Percentiles rank a stretch among this genome's conserved stretches.
Evolutionary conservation across 345 rosid genomes (phyloP).

Genomic region (Xanthoceras sorbifolium): DNA sequence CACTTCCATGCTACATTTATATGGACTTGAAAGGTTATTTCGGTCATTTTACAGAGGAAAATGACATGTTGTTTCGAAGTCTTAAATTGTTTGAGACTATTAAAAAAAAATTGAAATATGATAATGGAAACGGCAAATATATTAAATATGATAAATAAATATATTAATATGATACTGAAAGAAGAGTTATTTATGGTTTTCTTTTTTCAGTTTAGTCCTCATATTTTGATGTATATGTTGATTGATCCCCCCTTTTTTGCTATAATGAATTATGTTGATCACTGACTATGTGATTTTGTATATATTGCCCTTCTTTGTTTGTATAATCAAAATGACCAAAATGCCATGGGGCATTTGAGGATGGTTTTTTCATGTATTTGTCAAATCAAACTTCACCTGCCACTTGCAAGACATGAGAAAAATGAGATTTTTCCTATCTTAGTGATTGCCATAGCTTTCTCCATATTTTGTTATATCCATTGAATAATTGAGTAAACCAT

Average conservation of each 20-base stretch:
- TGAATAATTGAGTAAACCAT: too few species aligned
- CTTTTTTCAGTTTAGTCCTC: not conserved
- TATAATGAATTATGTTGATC: not conserved
- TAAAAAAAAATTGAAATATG: not conserved
- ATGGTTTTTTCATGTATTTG: not conserved
- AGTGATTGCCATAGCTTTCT: not conserved
- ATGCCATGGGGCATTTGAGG: not conserved
- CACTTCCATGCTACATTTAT: constrained; percentile 23
- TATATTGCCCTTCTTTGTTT: not conserved
- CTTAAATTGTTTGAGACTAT: not conserved
- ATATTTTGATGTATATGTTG: not conserved
- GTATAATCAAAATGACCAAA: not conserved
- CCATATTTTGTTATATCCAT: too few species aligned
- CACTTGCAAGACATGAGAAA: not conserved
- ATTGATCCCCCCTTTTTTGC: not conserved
- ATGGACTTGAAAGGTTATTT: constrained; percentile 37
- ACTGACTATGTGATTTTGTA: not conserved
- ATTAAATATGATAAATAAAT: not conserved
- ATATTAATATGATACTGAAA: too few species aligned
- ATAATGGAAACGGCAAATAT: not conserved
- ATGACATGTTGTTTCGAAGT: not conserved
- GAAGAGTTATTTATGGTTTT: not conserved
- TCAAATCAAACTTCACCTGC: not conserved
- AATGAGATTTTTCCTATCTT: too few species aligned
- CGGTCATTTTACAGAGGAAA: constrained; percentile 33